phyloP scores from a whole-genome alignment of 345 rosid genomes.

The Streptanthus diversifolius region DNA sequence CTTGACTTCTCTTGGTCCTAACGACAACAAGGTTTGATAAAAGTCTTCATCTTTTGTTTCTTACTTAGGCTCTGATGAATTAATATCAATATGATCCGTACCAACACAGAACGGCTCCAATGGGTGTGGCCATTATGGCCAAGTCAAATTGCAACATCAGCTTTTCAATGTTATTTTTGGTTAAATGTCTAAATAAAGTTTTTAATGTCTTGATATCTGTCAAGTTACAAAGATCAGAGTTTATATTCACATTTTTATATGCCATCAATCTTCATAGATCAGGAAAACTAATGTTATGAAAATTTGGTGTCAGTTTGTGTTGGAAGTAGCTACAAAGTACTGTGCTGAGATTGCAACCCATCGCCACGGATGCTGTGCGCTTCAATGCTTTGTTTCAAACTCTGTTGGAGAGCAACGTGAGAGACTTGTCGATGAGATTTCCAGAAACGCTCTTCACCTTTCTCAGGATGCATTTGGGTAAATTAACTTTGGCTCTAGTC shows the following conservation, averaged over 20 bases:
- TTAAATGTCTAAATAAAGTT: neutral
- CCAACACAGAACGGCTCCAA: too few species aligned
- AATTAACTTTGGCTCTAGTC: neutral
- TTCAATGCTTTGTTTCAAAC: constrained; percentile 57
- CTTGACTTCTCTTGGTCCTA: constrained; percentile 50
- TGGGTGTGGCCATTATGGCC: neutral
- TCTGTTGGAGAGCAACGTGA: constrained; percentile 47
- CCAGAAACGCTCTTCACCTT: constrained; percentile 51
- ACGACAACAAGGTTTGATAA: constrained; percentile 53
- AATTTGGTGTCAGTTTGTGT: constrained; percentile 47
- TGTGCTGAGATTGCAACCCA: constrained; percentile 67
- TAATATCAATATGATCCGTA: neutral
- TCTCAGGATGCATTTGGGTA: constrained; percentile 80
- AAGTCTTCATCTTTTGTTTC: neutral
- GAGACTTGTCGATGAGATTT: constrained; percentile 46
- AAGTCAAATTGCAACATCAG: neutral
- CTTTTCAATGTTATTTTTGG: neutral
- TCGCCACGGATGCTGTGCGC: constrained; percentile 68
- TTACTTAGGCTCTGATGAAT: neutral
- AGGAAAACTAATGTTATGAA: neutral
- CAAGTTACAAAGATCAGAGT: neutral
- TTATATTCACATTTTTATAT: neutral
- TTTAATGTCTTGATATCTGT: neutral
- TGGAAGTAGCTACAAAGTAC: constrained; percentile 55
- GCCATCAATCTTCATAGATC: neutral